These are phyloP conservation scores for Ephemerocybe angulata DNA, from an alignment of 768 basidiomycete genomes.

Conservation along the genomic window DNA sequence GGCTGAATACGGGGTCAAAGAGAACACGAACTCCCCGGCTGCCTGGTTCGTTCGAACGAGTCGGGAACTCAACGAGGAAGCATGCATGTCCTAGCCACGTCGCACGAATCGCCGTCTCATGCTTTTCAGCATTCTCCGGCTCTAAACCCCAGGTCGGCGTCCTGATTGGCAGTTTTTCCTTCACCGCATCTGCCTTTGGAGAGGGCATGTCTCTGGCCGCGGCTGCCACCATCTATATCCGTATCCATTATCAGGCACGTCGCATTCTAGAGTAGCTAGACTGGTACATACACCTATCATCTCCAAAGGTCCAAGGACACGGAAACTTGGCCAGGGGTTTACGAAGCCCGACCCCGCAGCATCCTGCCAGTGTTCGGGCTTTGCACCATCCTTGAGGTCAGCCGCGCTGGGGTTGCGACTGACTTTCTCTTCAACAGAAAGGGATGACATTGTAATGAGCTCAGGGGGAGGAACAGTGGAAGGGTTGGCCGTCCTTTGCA, in stretches of 20 bases:
- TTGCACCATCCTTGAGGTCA: constrained; percentile 8
- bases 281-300: constrained; percentile 14
- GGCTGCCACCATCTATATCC: background rate
- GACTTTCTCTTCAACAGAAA: too few relatives aligned
- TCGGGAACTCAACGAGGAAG: constrained; percentile 49
- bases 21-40: constrained; percentile 43
- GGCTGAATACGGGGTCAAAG: constrained; percentile 52
- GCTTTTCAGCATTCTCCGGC: constrained; percentile 13
- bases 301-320: constrained; percentile 13
- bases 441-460: too few relatives aligned
- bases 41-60: constrained; percentile 19
- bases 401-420: too few relatives aligned
- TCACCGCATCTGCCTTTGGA: constrained; percentile 6
- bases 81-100: constrained; percentile 59
- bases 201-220: background rate
- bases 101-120: constrained; percentile 44
- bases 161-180: constrained; percentile 27
- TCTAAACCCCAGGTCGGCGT: constrained; percentile 37
- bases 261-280: background rate
- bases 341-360: constrained; percentile 17
- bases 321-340: constrained; percentile 29
- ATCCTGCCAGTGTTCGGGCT: constrained; percentile 26
- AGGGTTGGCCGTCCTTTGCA: too few relatives aligned
- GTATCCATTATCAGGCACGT: background rate
- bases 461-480: too few relatives aligned